Evolutionary conservation across 805 yeast genomes (phyloP).

Genomic region (Yamadazyma akitaensis): DNA sequence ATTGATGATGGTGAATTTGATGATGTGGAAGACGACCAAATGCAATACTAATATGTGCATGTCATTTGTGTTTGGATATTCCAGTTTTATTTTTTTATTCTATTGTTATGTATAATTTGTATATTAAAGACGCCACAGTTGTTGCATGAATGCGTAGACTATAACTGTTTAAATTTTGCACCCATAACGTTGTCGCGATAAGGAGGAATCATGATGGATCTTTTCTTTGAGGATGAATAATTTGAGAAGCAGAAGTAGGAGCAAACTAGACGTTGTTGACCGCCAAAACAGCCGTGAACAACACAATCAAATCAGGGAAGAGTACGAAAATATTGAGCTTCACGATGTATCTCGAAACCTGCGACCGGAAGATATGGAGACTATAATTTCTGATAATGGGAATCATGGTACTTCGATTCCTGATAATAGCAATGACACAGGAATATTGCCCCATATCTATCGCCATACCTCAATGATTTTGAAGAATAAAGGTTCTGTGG

Average conservation of each 20-base stretch:
- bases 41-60: slow-evolving; percentile 7
- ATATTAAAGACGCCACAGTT: slow-evolving; percentile 3
- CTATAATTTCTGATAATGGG: slow-evolving; percentile 3
- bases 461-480: slow-evolving; percentile 12
- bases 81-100: neutral
- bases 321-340: slow-evolving; percentile 2
- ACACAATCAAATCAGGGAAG: neutral
- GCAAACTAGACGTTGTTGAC: neutral
- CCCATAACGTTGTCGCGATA: neutral
- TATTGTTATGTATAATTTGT: neutral
- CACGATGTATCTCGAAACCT: slow-evolving; percentile 2
- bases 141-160: neutral
- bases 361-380: slow-evolving; percentile 9
- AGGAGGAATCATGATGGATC: neutral
- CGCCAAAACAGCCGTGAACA: neutral
- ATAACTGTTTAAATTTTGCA: neutral
- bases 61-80: neutral
- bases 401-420: neutral
- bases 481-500: slow-evolving; percentile 31
- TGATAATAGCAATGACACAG: neutral
- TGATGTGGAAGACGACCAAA: slow-evolving; percentile 5
- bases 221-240: neutral
- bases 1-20: slow-evolving; percentile 27
- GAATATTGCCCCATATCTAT: neutral
- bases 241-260: slow-evolving; percentile 2